A percentile compares a stretch with the other conserved stretches of the same genome.
These are phyloP conservation scores for Penicillium bialowiezense DNA, from an alignment of 495 filamentous ascomycete genomes.

Conservation along the genomic window DNA sequence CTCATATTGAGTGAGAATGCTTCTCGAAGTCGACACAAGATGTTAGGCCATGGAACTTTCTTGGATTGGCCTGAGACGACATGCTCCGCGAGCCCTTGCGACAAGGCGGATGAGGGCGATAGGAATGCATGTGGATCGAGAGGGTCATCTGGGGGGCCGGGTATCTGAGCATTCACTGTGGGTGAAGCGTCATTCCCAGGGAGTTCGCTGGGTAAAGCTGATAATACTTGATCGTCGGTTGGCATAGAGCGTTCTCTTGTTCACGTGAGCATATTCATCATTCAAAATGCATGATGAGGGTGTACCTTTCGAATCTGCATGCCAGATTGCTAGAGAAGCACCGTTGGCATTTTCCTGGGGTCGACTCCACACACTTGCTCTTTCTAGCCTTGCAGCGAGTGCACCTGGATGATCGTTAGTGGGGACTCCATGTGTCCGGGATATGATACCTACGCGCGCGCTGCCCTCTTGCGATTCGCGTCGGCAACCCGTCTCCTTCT, in stretches of 20 bases:
- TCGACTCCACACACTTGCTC: constrained; percentile 18
- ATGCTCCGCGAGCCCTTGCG: constrained; percentile 15
- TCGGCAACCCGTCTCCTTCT: constrained; percentile 15
- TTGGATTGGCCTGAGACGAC: constrained; percentile 13
- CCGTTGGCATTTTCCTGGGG: constrained; percentile 13
- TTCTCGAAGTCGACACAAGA: constrained; percentile 18
- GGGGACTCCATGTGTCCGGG: background rate
- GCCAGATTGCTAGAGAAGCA: constrained; percentile 9
- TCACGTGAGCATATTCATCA: background rate
- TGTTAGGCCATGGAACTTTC: constrained; percentile 14
- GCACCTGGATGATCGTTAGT: constrained; percentile 11
- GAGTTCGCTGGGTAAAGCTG: background rate
- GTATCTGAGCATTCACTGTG: background rate
- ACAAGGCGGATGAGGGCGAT: constrained; percentile 13
- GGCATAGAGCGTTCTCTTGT: background rate
- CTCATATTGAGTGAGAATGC: constrained; percentile 18
- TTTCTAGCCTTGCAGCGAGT: constrained; percentile 18
- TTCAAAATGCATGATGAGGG: background rate
- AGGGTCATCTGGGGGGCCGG: background rate
- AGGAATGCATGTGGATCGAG: background rate
- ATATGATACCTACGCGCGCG: constrained; percentile 13
- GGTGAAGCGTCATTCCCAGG: background rate
- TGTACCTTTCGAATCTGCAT: constrained; percentile 16
- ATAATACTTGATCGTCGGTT: background rate
- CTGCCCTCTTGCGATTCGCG: constrained; percentile 21